These are phyloP conservation scores for Orbilia brochopaga DNA, from an alignment of 2,329 filamentous ascomycete species.

Conservation along the genomic window DNA sequence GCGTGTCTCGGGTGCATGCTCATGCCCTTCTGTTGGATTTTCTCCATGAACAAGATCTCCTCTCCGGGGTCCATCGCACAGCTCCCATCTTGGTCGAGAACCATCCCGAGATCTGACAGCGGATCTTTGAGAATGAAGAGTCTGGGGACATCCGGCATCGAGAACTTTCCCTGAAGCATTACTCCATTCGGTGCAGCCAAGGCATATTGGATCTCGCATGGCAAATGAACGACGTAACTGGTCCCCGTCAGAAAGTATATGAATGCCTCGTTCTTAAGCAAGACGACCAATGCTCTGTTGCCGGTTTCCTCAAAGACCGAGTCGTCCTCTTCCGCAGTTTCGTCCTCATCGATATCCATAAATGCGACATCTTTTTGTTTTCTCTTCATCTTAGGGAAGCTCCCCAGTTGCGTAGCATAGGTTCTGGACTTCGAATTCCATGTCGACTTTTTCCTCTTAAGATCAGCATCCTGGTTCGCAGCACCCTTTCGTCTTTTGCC, in stretches of 20 bases:
- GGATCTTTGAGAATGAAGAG: slow-evolving; percentile 86
- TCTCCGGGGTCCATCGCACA: slow-evolving; percentile 74
- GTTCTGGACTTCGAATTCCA: slow-evolving; percentile 59
- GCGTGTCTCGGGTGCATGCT: slow-evolving; percentile 57
- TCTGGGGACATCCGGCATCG: slow-evolving; percentile 68
- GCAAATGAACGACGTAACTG: slow-evolving; percentile 87
- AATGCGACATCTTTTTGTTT: slow-evolving; percentile 48
- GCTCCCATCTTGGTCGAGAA: slow-evolving; percentile 68
- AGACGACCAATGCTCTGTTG: slow-evolving; percentile 76
- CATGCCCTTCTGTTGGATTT: slow-evolving; percentile 64
- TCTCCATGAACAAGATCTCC: slow-evolving; percentile 81
- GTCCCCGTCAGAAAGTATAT: slow-evolving; percentile 88
- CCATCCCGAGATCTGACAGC: slow-evolving; percentile 80
- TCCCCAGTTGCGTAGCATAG: slow-evolving; percentile 54
- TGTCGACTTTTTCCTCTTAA: slow-evolving; percentile 53
- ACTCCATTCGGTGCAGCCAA: slow-evolving; percentile 82
- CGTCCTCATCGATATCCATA: slow-evolving; percentile 55
- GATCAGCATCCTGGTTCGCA: slow-evolving; percentile 50
- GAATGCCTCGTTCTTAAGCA: slow-evolving; percentile 90
- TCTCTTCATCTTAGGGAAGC: slow-evolving; percentile 53
- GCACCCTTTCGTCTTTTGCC: slow-evolving; percentile 53
- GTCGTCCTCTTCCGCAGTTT: slow-evolving; percentile 54
- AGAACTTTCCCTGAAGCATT: slow-evolving; percentile 77
- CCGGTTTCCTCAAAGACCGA: slow-evolving; percentile 56
- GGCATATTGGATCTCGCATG: slow-evolving; percentile 89